Percentiles rank a stretch among this genome's conserved stretches.
Conservation (phyloP, 352 stramenopile species). For the Globisporangium ultimum region DNA sequence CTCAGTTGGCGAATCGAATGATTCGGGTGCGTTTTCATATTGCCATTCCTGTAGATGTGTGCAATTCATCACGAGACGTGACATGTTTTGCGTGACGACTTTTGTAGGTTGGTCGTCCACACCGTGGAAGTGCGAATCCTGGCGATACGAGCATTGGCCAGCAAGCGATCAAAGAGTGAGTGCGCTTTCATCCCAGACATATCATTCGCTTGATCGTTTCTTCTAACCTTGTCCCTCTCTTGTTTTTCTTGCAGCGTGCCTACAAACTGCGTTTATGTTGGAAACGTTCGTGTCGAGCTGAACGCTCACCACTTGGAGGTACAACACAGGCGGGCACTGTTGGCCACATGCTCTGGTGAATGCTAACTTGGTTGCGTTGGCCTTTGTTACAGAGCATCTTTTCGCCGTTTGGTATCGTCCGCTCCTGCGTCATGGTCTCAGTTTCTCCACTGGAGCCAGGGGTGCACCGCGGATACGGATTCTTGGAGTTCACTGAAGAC, state of each 20-base stretch:
- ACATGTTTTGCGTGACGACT: neutral
- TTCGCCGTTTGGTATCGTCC: conserved; percentile 66
- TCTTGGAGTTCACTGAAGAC: conserved; percentile 70
- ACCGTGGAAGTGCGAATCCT: conserved; percentile 63
- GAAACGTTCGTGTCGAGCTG: conserved; percentile 65
- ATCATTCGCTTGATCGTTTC: conserved; percentile 1
- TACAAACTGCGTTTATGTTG: conserved; percentile 76
- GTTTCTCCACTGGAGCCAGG: conserved; percentile 51
- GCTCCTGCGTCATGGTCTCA: conserved; percentile 61
- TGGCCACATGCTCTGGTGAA: neutral
- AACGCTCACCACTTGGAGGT: conserved; percentile 78
- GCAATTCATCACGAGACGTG: neutral
- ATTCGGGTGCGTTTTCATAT: conserved; percentile 42
- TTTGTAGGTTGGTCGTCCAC: conserved; percentile 63
- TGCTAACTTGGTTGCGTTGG: no score
- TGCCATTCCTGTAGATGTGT: neutral
- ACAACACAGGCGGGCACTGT: neutral
- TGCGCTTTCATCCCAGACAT: conserved; percentile 3
- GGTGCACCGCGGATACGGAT: conserved; percentile 70
- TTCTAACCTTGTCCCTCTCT: neutral
- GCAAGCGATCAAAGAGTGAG: conserved; percentile 76
- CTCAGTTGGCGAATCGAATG: conserved; percentile 49
- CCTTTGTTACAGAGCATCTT: conserved; percentile 58
- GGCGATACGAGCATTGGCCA: conserved; percentile 64
- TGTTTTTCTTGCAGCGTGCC: conserved; percentile 28